Conservation (phyloP, 768 basidiomycete genomes). For the Suillus luteus region DNA sequence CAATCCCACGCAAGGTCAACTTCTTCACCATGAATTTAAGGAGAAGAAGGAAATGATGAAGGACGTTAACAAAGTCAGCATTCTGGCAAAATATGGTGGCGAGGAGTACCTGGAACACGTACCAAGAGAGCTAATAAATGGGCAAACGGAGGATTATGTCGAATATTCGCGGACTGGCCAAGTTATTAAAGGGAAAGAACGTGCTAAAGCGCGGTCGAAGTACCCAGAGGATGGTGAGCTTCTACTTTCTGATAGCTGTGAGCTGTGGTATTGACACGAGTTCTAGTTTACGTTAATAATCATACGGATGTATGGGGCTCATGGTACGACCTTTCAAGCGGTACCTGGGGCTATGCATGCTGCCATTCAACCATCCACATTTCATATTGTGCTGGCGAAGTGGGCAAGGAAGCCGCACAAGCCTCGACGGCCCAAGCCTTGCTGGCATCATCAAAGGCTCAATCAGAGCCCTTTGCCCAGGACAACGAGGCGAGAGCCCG, state of each 20-base stretch:
- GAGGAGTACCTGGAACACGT: constrained; percentile 87
- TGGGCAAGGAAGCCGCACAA: constrained; percentile 74
- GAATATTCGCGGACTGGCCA: constrained; percentile 94
- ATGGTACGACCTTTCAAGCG: constrained; percentile 73
- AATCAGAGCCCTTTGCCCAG: constrained; percentile 32
- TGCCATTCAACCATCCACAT: constrained; percentile 86
- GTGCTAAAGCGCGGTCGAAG: constrained; percentile 84
- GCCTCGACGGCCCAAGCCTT: constrained; percentile 77
- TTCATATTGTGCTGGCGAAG: constrained; percentile 90
- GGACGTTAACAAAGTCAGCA: constrained; percentile 85
- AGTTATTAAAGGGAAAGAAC: constrained; percentile 89
- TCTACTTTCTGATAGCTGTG: constrained; percentile 6
- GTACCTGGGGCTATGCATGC: constrained; percentile 91
- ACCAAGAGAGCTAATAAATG: constrained; percentile 91
- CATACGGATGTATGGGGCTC: constrained; percentile 98
- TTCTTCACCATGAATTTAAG: constrained; percentile 87
- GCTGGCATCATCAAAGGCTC: constrained; percentile 44
- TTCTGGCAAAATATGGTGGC: constrained; percentile 92
- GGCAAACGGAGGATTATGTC: constrained; percentile 96
- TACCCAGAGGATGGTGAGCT: constrained; percentile 93
- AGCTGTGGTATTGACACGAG: constrained; percentile 11
- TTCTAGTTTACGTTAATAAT: constrained; percentile 83
- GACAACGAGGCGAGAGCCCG: constrained; percentile 37
- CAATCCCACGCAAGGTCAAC: constrained; percentile 93
- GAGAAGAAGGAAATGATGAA: constrained; percentile 92